Evolutionary conservation across 306 rosid genomes (phyloP).

Genomic region (Alnus glutinosa): DNA sequence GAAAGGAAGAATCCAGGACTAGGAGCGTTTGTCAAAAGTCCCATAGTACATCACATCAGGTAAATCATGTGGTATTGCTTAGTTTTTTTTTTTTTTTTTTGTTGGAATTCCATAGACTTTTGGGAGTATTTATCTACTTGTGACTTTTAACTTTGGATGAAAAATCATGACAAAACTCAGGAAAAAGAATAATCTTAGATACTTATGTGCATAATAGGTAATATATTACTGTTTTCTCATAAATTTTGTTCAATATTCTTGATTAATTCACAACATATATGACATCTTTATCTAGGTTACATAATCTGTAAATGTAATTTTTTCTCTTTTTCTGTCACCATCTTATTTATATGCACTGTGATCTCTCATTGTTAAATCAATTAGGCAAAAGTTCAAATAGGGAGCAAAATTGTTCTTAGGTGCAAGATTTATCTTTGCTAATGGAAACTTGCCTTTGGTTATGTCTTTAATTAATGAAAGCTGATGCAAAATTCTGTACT

Average conservation of each 20-base stretch:
- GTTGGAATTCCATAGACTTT: neutral
- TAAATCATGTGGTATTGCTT: constrained; percentile 37
- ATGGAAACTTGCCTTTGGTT: constrained; percentile 5
- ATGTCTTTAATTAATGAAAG: constrained; percentile 1
- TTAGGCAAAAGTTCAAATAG: neutral
- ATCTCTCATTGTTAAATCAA: neutral
- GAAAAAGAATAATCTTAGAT: neutral
- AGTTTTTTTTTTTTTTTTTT: neutral
- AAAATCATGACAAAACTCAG: neutral
- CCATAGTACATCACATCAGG: constrained; percentile 69
- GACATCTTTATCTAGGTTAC: neutral
- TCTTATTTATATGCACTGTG: neutral
- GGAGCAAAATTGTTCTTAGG: neutral
- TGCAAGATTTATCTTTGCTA: constrained; percentile 14
- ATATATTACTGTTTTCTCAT: neutral
- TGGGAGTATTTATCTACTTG: neutral
- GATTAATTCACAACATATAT: neutral
- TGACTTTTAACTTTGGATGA: neutral
- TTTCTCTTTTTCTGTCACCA: neutral
- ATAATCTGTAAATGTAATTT: neutral
- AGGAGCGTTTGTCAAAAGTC: constrained; percentile 88
- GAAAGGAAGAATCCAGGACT: constrained; percentile 86
- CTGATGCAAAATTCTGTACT: neutral
- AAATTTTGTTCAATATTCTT: neutral
- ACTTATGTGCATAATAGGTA: neutral